Conservation (phyloP, 2,329 filamentous ascomycete species). For the Aaosphaeria arxii region DNA sequence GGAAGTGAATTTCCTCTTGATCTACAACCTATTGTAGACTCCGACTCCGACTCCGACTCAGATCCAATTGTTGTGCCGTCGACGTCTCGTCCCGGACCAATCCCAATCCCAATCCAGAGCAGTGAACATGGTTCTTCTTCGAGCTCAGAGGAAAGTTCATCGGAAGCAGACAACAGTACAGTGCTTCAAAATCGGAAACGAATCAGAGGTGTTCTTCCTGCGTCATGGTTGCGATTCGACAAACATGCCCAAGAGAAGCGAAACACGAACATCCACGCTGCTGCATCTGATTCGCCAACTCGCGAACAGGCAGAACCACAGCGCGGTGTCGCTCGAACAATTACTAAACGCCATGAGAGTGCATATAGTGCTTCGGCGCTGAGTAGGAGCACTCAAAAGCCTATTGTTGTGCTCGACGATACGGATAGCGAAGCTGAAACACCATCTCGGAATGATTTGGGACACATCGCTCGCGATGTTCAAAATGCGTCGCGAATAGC, state of each 20-base stretch:
- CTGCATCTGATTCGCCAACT: conserved; percentile 9
- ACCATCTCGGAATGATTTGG: conserved; percentile 1
- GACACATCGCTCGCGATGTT: conserved; percentile 1
- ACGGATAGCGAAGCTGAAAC: conserved; percentile 20
- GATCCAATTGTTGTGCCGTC: neutral
- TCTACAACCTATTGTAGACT: conserved; percentile 7
- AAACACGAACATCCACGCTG: conserved; percentile 2
- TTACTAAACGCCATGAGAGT: conserved; percentile 12
- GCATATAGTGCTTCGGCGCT: neutral
- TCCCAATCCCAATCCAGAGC: neutral
- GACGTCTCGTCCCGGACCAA: neutral
- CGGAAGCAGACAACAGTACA: neutral
- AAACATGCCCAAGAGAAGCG: conserved; percentile 29
- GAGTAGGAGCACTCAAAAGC: conserved; percentile 6
- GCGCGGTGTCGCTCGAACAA: conserved; percentile 30
- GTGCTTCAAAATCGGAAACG: conserved; percentile 37
- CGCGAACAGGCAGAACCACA: conserved; percentile 22
- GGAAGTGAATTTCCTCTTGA: conserved; percentile 15
- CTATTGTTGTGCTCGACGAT: conserved; percentile 31
- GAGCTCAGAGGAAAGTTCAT: neutral
- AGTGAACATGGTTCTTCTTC: neutral
- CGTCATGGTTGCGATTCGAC: conserved; percentile 50
- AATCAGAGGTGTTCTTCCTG: conserved; percentile 49
- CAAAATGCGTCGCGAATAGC: conserved; percentile 10
- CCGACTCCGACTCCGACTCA: conserved; percentile 16